phyloP scores from a whole-genome alignment of 345 rosid genomes.

The Eucalyptus victrix region DNA sequence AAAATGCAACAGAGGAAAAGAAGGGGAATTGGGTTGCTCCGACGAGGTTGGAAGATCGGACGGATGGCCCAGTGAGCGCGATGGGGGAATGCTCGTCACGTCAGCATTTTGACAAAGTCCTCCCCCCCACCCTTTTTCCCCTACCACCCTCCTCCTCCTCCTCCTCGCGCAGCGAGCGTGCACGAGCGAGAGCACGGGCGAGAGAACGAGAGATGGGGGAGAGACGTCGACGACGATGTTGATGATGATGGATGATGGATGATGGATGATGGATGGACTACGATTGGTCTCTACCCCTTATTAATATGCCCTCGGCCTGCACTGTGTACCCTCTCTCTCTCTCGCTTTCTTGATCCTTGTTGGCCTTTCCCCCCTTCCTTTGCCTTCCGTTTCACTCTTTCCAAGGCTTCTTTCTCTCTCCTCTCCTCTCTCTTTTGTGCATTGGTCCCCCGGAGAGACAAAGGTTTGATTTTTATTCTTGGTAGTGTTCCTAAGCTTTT shows the following conservation, averaged over 20 bases:
- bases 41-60: constrained; percentile 10
- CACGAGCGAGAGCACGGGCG: not conserved
- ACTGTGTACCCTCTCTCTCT: not conserved
- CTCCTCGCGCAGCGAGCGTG: not conserved
- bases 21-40: not conserved
- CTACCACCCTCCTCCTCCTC: not conserved
- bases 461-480: not conserved
- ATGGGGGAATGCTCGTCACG: not conserved
- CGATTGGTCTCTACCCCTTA: not conserved
- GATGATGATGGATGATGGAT: not conserved
- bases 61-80: not conserved
- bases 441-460: not conserved
- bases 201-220: not conserved
- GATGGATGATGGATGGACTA: not conserved
- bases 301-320: not conserved
- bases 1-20: not conserved
- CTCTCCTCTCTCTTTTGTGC: not conserved
- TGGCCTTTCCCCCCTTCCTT: not conserved
- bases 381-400: not conserved
- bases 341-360: not conserved
- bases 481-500: not conserved
- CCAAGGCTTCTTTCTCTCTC: not conserved
- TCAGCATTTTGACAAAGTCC: constrained; percentile 1
- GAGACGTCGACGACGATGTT: not conserved
- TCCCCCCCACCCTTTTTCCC: not conserved